Conservation (phyloP, 768 basidiomycete genomes). For the Suillus decipiens region DNA sequence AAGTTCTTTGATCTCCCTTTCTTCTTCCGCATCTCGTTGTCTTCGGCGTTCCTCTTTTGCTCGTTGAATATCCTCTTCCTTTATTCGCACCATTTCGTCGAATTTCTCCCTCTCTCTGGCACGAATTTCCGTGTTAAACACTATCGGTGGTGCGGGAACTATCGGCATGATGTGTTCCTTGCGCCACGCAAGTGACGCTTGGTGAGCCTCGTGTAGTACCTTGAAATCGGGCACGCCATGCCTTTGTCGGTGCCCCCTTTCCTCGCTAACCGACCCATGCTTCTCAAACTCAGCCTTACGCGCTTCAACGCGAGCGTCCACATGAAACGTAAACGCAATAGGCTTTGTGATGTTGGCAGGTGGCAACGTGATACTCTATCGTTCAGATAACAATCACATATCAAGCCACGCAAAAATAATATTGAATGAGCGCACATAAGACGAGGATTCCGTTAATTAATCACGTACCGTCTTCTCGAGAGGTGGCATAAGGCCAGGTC, state of each 20-base stretch:
- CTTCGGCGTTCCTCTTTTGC: slow-evolving; percentile 48
- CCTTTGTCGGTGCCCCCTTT: slow-evolving; percentile 22
- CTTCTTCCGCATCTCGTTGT: slow-evolving; percentile 56
- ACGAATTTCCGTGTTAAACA: slow-evolving; percentile 56
- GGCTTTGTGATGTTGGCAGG: slow-evolving; percentile 44
- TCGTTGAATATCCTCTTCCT: slow-evolving; percentile 53
- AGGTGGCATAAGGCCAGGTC: slow-evolving; percentile 26
- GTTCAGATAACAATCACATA: slow-evolving; percentile 22
- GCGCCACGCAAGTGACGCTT: slow-evolving; percentile 37
- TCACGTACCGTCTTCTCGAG: slow-evolving; percentile 34
- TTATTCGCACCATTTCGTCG: slow-evolving; percentile 56
- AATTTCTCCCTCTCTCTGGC: slow-evolving; percentile 65
- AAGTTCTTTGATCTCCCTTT: slow-evolving; percentile 59
- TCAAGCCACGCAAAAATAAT: slow-evolving; percentile 15
- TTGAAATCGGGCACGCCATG: slow-evolving; percentile 54
- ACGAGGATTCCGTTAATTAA: slow-evolving; percentile 23
- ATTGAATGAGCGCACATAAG: slow-evolving; percentile 28
- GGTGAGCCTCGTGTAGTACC: slow-evolving; percentile 51
- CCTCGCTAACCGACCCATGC: slow-evolving; percentile 7
- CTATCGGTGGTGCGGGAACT: slow-evolving; percentile 44
- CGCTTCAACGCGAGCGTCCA: slow-evolving; percentile 49
- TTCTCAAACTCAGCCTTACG: slow-evolving; percentile 41
- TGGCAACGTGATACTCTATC: slow-evolving; percentile 26
- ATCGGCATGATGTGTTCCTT: slow-evolving; percentile 51
- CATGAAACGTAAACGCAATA: slow-evolving; percentile 53